Conservation (phyloP, 23 red algal species). For the Gracilaria caudata region DNA sequence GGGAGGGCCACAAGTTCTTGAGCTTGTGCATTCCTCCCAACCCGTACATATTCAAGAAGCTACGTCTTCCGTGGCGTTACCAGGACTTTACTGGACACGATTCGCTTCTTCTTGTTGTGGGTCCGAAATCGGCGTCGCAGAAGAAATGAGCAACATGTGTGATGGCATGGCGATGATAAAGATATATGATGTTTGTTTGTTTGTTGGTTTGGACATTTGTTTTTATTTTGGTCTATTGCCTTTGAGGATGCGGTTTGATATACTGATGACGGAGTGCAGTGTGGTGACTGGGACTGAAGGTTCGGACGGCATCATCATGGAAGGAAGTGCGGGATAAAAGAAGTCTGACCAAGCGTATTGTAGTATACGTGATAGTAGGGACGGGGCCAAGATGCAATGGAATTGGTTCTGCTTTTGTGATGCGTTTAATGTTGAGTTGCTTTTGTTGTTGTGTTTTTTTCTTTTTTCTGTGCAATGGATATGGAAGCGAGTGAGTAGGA, state of each 20-base stretch:
- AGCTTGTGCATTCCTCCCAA: constrained; percentile 64
- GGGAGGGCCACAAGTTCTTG: constrained; percentile 41
- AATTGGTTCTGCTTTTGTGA: constrained; percentile 20
- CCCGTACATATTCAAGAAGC: constrained; percentile 47
- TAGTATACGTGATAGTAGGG: constrained; percentile 41
- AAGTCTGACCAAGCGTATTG: constrained; percentile 33
- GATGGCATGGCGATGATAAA: constrained; percentile 35
- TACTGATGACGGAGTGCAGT: neutral
- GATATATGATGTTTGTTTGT: constrained; percentile 47
- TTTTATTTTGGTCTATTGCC: neutral
- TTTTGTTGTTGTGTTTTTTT: neutral
- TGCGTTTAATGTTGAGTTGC: neutral
- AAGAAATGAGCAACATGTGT: constrained; percentile 24
- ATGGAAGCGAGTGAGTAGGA: neutral
- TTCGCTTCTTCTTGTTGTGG: constrained; percentile 56
- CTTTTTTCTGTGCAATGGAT: constrained; percentile 5
- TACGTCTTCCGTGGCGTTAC: constrained; percentile 64
- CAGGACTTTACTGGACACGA: constrained; percentile 55
- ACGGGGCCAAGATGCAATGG: constrained; percentile 22
- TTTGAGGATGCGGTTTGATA: constrained; percentile 1
- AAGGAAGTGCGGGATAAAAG: constrained; percentile 35
- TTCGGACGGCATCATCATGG: constrained; percentile 5
- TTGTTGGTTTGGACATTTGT: constrained; percentile 29
- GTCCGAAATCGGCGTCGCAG: constrained; percentile 48
- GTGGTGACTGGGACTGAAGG: neutral